Conservation (phyloP, 805 yeast genomes). For the Kockiozyma suomiensis region DNA sequence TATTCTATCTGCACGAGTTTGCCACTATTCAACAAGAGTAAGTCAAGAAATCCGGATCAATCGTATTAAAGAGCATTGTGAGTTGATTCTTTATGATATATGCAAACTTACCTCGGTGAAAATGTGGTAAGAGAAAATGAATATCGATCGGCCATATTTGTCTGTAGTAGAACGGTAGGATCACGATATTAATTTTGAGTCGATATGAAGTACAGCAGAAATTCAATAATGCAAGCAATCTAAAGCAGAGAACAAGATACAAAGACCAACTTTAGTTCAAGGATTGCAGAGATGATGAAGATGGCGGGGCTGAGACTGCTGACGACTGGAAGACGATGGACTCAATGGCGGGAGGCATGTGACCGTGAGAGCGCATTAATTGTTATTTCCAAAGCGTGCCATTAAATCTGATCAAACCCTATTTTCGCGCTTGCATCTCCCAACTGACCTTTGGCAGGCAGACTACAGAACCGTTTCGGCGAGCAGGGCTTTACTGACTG, state of each 20-base stretch:
- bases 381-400: neutral
- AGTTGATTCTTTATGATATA: constrained; percentile 11
- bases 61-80: neutral
- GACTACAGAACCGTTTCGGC: no score
- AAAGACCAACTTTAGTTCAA: neutral
- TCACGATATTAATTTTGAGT: neutral
- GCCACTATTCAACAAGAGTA: constrained; percentile 57
- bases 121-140: constrained; percentile 96
- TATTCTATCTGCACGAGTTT: constrained; percentile 97
- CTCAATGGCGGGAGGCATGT: no score
- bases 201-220: neutral
- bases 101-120: constrained; percentile 77
- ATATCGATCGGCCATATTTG: constrained; percentile 91
- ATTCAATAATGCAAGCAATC: no score
- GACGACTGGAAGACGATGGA: constrained; percentile 17
- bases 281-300: neutral
- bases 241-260: neutral
- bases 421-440: neutral
- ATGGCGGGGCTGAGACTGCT: neutral
- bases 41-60: neutral
- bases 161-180: neutral
- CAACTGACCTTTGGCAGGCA: no score
- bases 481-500: no score
- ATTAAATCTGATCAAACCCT: neutral
- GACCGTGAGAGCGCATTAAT: neutral